Evolutionary conservation across 2,329 filamentous ascomycete species (phyloP), one percentile per base, ranked within the genome.

Genomic region (Aspergillus novoparasiticus): DNA sequence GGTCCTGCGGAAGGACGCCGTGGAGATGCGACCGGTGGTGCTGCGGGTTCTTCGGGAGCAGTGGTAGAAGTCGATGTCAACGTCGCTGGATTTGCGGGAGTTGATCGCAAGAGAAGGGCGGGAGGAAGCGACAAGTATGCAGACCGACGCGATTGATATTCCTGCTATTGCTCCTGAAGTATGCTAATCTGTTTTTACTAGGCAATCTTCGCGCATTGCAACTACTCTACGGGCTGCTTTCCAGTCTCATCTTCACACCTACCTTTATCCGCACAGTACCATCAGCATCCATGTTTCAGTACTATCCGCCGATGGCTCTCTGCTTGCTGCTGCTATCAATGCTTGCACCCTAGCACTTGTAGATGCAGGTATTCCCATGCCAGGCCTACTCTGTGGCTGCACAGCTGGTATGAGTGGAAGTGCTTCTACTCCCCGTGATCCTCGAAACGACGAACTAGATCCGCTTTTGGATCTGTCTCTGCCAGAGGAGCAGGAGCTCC

Each of bases 291-390:
- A 90, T 28, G 85, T 99, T 1, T 92, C 97, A 76, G 89, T 99
- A 41, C 88, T 99, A 51, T 91, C 90, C 0, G 90, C 96, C 69
- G 95, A 99, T 76, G 95, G 95, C 32, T 94, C 91, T 0, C 85
- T 98, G 3, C 88, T 99, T 23, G 93, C 94, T 0, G 91, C 93
- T 0, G 92, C 94, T 53, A 84, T 98, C 70, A 99, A 99, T 73
- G 95, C 95, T 4, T 87, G 91, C 0, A 97, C 94, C 0, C 87
- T 99, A 14, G 95, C 95, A 0, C 87, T 98, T 26, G 90, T 98
- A 66, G 95, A 99, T 75, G 95, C 95, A 0, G 95, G 95, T 58
- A 90, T 99, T 23, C 95, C 95, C 28, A 97, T 98, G 94, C 88
- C 89, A 3, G 93, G 96, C 75, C 96, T 97, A 75, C 86, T 98